Conservation (phyloP, 2,329 filamentous ascomycete genomes). For the Phialophora tarda region DNA sequence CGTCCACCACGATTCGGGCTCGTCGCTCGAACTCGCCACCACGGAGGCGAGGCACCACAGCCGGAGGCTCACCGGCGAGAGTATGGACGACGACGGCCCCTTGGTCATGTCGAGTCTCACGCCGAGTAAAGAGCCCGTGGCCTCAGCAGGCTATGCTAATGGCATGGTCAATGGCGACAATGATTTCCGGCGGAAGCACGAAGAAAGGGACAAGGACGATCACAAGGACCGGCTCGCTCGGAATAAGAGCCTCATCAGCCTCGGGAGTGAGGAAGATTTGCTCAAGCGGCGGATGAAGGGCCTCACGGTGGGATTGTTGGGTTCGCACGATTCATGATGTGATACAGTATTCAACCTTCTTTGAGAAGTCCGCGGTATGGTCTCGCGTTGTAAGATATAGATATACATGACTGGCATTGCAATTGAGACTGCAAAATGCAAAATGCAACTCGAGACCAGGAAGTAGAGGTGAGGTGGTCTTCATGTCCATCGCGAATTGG, state of each 20-base stretch:
- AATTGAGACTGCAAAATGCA: background rate
- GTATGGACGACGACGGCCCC: constrained; percentile 52
- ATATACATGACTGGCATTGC: background rate
- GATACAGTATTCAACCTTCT: background rate
- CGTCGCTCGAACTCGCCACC: constrained; percentile 26
- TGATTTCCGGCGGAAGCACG: constrained; percentile 19
- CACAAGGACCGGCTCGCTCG: constrained; percentile 38
- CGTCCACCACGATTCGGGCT: constrained; percentile 26
- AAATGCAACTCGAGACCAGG: background rate
- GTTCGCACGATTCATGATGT: constrained; percentile 39
- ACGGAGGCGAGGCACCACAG: constrained; percentile 38
- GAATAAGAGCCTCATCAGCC: constrained; percentile 57
- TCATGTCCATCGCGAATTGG: no score
- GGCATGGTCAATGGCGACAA: constrained; percentile 6
- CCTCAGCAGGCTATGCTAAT: constrained; percentile 1
- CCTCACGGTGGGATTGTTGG: constrained; percentile 59
- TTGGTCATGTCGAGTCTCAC: constrained; percentile 40
- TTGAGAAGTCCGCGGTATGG: background rate
- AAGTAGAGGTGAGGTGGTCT: background rate
- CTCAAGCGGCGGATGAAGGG: constrained; percentile 62
- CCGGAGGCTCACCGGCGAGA: constrained; percentile 57
- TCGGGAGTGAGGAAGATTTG: constrained; percentile 64
- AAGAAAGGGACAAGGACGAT: constrained; percentile 27
- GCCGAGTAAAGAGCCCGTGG: constrained; percentile 12
- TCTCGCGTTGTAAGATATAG: background rate